Conservation (phyloP, 2,329 filamentous ascomycete genomes). For the Leptographium wingfieldii region DNA sequence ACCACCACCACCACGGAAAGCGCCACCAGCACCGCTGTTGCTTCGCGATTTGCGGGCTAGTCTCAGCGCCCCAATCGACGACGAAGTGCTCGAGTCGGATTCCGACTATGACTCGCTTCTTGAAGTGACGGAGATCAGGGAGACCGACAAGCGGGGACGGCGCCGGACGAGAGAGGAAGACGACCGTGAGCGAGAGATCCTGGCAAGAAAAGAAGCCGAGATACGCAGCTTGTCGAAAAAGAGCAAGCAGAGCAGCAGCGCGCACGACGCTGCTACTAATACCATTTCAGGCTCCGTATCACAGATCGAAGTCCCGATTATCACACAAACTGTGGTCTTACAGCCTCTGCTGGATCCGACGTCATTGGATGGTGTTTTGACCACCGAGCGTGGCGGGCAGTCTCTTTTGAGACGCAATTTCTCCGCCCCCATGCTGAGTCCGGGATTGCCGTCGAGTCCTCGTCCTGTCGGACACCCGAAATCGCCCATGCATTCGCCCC, state of each 20-base stretch:
- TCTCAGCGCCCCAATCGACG: slow-evolving; percentile 28
- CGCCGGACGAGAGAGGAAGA: slow-evolving; percentile 81
- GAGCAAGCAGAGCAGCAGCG: slow-evolving; percentile 44
- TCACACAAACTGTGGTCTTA: slow-evolving; percentile 18
- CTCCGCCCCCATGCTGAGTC: slow-evolving; percentile 38
- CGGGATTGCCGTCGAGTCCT: slow-evolving; percentile 47
- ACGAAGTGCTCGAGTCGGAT: slow-evolving; percentile 57
- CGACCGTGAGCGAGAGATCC: slow-evolving; percentile 60
- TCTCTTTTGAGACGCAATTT: slow-evolving; percentile 10
- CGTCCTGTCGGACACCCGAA: slow-evolving; percentile 39
- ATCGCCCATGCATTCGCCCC: slow-evolving; percentile 46
- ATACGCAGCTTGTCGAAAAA: slow-evolving; percentile 63
- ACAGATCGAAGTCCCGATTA: slow-evolving; percentile 21
- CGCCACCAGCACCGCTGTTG: slow-evolving; percentile 73
- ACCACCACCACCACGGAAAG: slow-evolving; percentile 58
- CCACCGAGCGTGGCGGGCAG: slow-evolving; percentile 17
- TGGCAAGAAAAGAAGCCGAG: slow-evolving; percentile 55
- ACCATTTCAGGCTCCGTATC: neutral
- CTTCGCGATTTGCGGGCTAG: slow-evolving; percentile 36
- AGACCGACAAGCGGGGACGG: slow-evolving; percentile 53
- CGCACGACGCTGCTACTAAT: slow-evolving; percentile 24
- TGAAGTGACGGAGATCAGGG: slow-evolving; percentile 51
- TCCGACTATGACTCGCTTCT: slow-evolving; percentile 75
- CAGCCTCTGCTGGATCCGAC: slow-evolving; percentile 18
- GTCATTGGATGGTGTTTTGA: slow-evolving; percentile 41